A percentile compares a stretch with the other conserved stretches of the same genome.
phyloP scores from a whole-genome alignment of 495 filamentous ascomycete genomes.

The Podospora pseudopauciseta region DNA sequence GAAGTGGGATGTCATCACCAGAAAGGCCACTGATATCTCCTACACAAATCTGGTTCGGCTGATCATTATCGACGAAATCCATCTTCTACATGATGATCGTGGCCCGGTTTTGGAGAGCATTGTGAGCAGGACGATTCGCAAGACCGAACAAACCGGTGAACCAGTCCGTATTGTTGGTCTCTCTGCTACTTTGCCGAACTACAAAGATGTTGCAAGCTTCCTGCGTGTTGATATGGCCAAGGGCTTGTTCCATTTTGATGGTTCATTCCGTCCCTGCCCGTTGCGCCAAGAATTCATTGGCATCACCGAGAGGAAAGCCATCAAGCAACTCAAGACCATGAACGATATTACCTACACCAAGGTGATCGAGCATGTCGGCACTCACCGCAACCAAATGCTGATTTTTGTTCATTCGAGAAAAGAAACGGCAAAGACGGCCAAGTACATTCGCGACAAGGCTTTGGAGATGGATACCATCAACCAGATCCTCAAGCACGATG shows the following conservation, averaged over 20 bases:
- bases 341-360: slow-evolving; percentile 98
- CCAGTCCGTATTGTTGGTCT: slow-evolving; percentile 87
- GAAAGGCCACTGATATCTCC: slow-evolving; percentile 93
- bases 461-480: slow-evolving; percentile 94
- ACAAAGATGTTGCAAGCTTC: slow-evolving; percentile 93
- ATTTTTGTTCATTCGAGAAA: slow-evolving; percentile 98
- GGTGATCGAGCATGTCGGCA: slow-evolving; percentile 92
- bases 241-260: slow-evolving; percentile 94
- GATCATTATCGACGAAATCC: slow-evolving; percentile 96
- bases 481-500: slow-evolving; percentile 89
- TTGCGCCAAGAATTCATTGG: slow-evolving; percentile 96
- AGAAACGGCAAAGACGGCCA: slow-evolving; percentile 95
- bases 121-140: slow-evolving; percentile 88
- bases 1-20: slow-evolving; percentile 98
- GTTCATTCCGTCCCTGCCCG: slow-evolving; percentile 88
- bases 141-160: slow-evolving; percentile 89
- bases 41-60: slow-evolving; percentile 96
- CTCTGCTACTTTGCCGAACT: slow-evolving; percentile 94
- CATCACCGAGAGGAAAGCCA: slow-evolving; percentile 95
- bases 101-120: slow-evolving; percentile 96
- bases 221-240: slow-evolving; percentile 82
- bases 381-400: slow-evolving; percentile 90
- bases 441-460: slow-evolving; percentile 93
- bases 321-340: slow-evolving; percentile 99
- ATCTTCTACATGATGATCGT: slow-evolving; percentile 95